phyloP scores from a whole-genome alignment of 768 basidiomycete genomes.

The Tricholoma hemisulphureum region DNA sequence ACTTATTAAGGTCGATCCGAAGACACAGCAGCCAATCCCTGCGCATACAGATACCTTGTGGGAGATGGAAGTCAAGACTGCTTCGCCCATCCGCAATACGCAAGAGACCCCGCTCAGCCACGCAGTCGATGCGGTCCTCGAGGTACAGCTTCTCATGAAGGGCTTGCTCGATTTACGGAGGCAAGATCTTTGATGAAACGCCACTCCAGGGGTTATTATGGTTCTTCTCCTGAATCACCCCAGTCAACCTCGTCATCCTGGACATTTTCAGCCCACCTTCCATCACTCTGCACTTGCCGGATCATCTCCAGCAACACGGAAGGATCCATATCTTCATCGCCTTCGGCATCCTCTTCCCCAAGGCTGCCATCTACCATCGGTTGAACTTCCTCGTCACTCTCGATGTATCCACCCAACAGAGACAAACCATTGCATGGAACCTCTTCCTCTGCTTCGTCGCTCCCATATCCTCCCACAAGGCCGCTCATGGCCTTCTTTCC shows the following conservation, averaged over 20 bases:
- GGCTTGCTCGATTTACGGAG: slow-evolving; percentile 75
- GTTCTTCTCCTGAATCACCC: slow-evolving; percentile 40
- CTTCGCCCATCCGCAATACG: slow-evolving; percentile 72
- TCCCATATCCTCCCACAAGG: slow-evolving; percentile 63
- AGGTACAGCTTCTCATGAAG: slow-evolving; percentile 83
- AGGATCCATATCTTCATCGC: slow-evolving; percentile 38
- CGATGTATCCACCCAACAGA: slow-evolving; percentile 43
- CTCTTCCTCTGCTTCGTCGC: slow-evolving; percentile 37
- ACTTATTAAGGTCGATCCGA: slow-evolving; percentile 61
- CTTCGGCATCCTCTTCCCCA: slow-evolving; percentile 31
- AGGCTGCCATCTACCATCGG: slow-evolving; percentile 9
- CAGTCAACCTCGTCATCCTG: slow-evolving; percentile 50
- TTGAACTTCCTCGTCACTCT: slow-evolving; percentile 41
- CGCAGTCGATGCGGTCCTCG: slow-evolving; percentile 71
- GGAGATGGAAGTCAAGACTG: slow-evolving; percentile 88
- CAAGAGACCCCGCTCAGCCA: slow-evolving; percentile 73
- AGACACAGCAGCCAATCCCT: slow-evolving; percentile 71
- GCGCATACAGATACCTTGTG: slow-evolving; percentile 80
- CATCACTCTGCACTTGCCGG: slow-evolving; percentile 32
- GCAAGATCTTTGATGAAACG: slow-evolving; percentile 53
- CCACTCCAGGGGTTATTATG: slow-evolving; percentile 14
- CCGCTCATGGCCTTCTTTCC: slow-evolving; percentile 56
- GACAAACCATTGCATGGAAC: slow-evolving; percentile 34
- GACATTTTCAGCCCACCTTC: slow-evolving; percentile 24
- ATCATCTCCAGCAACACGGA: slow-evolving; percentile 43